Percentiles rank a stretch among this genome's conserved stretches.
These are phyloP conservation scores for Phytophthora hibernalis DNA, from an alignment of 352 stramenopile genomes.

Conservation along the genomic window DNA sequence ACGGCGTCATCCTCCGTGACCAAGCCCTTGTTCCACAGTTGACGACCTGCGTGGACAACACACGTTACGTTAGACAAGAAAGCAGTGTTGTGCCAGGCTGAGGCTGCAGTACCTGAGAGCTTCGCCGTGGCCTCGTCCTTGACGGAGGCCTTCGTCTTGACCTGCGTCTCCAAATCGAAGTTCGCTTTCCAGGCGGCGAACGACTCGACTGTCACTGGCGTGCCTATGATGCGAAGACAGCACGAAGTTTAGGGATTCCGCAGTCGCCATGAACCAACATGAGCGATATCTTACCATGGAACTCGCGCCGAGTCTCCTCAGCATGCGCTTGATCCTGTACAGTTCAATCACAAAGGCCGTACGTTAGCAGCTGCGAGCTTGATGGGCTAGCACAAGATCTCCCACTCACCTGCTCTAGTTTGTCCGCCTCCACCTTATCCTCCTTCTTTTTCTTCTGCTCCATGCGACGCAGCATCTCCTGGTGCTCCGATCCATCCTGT, in stretches of 20 bases:
- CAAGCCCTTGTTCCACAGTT: slow-evolving; percentile 79
- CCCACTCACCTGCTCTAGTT: slow-evolving; percentile 46
- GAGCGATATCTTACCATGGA: slow-evolving; percentile 33
- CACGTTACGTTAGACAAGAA: slow-evolving; percentile 20
- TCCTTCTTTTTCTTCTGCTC: slow-evolving; percentile 86
- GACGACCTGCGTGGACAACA: slow-evolving; percentile 43
- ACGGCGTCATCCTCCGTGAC: slow-evolving; percentile 68
- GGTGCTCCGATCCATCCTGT: slow-evolving; percentile 88
- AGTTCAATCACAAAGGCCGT: slow-evolving; percentile 3
- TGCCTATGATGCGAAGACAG: slow-evolving; percentile 44
- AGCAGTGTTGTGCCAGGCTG: neutral
- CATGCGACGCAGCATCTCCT: slow-evolving; percentile 89
- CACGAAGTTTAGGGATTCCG: too few species aligned
- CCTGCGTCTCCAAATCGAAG: slow-evolving; percentile 76
- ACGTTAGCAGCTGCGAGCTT: slow-evolving; percentile 20
- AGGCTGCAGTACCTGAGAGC: slow-evolving; percentile 61
- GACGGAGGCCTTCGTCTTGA: slow-evolving; percentile 47
- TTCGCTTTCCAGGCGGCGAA: slow-evolving; percentile 77
- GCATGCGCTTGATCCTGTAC: slow-evolving; percentile 37
- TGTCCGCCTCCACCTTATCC: slow-evolving; percentile 64
- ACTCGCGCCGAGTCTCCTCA: slow-evolving; percentile 36
- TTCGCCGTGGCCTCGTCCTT: slow-evolving; percentile 81
- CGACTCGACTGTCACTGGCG: slow-evolving; percentile 79
- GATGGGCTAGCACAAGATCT: neutral
- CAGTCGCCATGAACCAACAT: neutral